A percentile compares a stretch with the other conserved stretches of the same genome.
phyloP scores from a whole-genome alignment of 306 rosid genomes.

The Gastrolobium bilobum region DNA sequence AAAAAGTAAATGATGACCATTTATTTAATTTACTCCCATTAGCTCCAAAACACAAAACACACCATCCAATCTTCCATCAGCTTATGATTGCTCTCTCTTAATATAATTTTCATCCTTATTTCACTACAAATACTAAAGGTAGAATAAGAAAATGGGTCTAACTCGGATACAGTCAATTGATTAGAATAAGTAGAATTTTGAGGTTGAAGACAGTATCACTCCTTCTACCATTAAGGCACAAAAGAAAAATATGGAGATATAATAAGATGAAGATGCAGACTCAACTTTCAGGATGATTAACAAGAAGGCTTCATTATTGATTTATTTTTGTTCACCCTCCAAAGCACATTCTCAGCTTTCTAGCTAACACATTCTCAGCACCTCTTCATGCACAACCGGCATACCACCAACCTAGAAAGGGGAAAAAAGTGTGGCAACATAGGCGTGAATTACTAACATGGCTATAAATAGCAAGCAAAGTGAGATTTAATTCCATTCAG shows the following conservation, averaged over 20 bases:
- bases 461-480: slow-evolving; percentile 40
- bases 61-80: not conserved
- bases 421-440: slow-evolving; percentile 13
- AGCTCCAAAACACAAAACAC: not conserved
- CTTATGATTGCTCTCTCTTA: not conserved
- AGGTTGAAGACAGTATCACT: slow-evolving; percentile 18
- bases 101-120: not conserved
- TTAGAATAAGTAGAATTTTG: not conserved
- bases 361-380: slow-evolving; percentile 31
- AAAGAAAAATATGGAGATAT: not conserved
- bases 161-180: not conserved
- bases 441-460: slow-evolving; percentile 28
- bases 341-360: slow-evolving; percentile 21
- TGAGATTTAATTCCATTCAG: slow-evolving; percentile 32
- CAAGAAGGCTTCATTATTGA: slow-evolving; percentile 1
- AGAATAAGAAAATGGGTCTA: not conserved
- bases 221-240: not conserved
- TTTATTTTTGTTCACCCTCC: not conserved
- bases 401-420: slow-evolving; percentile 49
- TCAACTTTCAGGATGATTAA: slow-evolving; percentile 4
- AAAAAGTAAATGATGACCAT: not conserved
- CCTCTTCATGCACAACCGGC: slow-evolving; percentile 53
- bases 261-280: not conserved
- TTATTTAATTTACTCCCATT: not conserved
- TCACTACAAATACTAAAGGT: not conserved